These are phyloP conservation scores for Sugiyamaella chiloensis DNA, from an alignment of 805 yeast genomes.

Conservation along the genomic window DNA sequence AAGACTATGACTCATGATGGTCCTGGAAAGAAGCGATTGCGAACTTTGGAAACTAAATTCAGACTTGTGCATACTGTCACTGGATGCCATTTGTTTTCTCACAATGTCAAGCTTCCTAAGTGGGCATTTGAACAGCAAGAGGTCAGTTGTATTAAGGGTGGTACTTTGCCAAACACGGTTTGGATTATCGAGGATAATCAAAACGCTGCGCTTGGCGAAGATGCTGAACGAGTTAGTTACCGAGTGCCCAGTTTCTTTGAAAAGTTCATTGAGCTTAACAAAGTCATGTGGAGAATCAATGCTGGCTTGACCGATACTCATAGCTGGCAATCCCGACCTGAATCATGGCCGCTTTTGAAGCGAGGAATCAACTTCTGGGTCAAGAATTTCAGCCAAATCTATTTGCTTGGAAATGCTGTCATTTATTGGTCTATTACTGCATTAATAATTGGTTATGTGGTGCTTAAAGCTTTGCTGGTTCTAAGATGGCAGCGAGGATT, in stretches of 20 bases:
- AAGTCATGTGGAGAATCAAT: slow-evolving; percentile 51
- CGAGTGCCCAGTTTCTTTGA: slow-evolving; percentile 42
- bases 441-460: slow-evolving; percentile 29
- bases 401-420: slow-evolving; percentile 61
- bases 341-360: slow-evolving; percentile 57
- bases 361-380: slow-evolving; percentile 62
- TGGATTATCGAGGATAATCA: slow-evolving; percentile 71
- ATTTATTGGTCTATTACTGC: slow-evolving; percentile 49
- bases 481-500: slow-evolving; percentile 41
- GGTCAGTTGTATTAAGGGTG: slow-evolving; percentile 77
- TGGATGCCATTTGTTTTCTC: slow-evolving; percentile 71
- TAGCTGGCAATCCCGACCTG: slow-evolving; percentile 52
- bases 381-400: slow-evolving; percentile 45
- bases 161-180: slow-evolving; percentile 61
- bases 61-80: slow-evolving; percentile 64
- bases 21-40: slow-evolving; percentile 38
- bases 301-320: slow-evolving; percentile 48
- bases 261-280: slow-evolving; percentile 56
- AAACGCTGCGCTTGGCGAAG: slow-evolving; percentile 40
- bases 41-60: slow-evolving; percentile 67
- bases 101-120: slow-evolving; percentile 67
- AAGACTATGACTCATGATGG: slow-evolving; percentile 37
- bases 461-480: slow-evolving; percentile 29
- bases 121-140: slow-evolving; percentile 88
- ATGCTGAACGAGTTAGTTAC: slow-evolving; percentile 35